Evolutionary conservation across 495 filamentous ascomycete species (phyloP), one percentile per base, ranked within the genome.

Genomic region (Bryoglossum gracile): DNA sequence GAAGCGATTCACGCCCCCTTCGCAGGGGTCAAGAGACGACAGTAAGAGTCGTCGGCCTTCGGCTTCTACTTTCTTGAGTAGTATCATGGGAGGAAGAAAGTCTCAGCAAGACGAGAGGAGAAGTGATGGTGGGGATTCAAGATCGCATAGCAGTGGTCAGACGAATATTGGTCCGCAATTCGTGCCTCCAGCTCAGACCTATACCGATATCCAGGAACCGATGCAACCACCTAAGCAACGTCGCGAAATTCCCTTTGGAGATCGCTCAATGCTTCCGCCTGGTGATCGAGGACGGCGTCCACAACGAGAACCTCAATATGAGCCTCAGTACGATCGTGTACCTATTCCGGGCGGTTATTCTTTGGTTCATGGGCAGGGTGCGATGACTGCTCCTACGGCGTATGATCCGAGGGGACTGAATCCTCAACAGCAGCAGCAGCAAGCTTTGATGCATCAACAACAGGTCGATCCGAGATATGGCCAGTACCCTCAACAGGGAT

Each of bases 311-410:
- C n/a, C n/a, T n/a, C n/a, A n/a, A n/a, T n/a, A n/a, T n/a, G 56
- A 51, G 37, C 55, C 48, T 13, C 53, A 54, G 26, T 61, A 61
- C 37, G 50, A 54, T 44, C 51, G 32, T 21, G 53, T 56, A 5
- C 58, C 54, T 8, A 61, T 61, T 36, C 58, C 58, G 26, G 51
- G 51, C 8, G 54, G 53, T 8, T 61, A 61, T 37, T 21, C 6
- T n/a, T 19, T 61, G 0, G 58, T 61, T 11, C 43, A 51, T 16
- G 58, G 51, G 2, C 44, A 61, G 33, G 58, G 58, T 6, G 54
- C 47, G 8, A 46, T 42, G 9, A 8, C 25, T 22, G 46, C 39
- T 1, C 57, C 40, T n/a, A 57, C 58, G 13, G 36, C 46, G 2
- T 57, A 61, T 48, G 54, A 57, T 39, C 54, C 58, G 2, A 37